These are phyloP conservation scores for Ustilago lituana DNA, from an alignment of 1,284 basidiomycete genomes.

Conservation along the genomic window DNA sequence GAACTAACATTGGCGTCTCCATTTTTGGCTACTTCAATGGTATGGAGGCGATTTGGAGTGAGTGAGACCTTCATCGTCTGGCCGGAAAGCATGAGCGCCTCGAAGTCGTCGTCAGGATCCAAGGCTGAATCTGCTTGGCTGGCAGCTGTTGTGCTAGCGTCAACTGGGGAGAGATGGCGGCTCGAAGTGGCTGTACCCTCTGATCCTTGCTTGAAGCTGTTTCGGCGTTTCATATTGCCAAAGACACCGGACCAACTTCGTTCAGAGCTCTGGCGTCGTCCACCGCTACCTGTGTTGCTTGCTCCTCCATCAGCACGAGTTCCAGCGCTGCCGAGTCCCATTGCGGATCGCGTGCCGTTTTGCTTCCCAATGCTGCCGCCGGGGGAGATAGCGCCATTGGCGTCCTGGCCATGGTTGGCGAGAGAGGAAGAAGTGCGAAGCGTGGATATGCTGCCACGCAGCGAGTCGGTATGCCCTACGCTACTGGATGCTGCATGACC, in stretches of 20 bases:
- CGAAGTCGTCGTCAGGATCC: constrained; percentile 56
- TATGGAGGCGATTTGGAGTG: constrained; percentile 73
- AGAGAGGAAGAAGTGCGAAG: constrained; percentile 23
- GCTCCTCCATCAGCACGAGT: not conserved
- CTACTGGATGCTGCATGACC: constrained; percentile 33
- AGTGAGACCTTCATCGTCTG: constrained; percentile 77
- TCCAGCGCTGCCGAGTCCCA: constrained; percentile 1
- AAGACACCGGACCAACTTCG: constrained; percentile 51
- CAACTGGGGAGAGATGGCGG: constrained; percentile 7
- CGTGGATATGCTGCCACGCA: constrained; percentile 25
- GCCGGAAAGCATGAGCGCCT: constrained; percentile 55
- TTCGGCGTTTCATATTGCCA: constrained; percentile 47
- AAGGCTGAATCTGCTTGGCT: constrained; percentile 14
- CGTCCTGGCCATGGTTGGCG: constrained; percentile 14
- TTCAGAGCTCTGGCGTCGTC: constrained; percentile 40
- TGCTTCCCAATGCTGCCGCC: constrained; percentile 9
- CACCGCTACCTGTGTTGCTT: constrained; percentile 14
- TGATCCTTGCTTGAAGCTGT: constrained; percentile 53
- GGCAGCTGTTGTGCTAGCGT: not conserved
- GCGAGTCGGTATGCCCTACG: constrained; percentile 16
- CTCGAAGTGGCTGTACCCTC: constrained; percentile 24
- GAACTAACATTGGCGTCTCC: constrained; percentile 11
- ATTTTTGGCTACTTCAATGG: constrained; percentile 55
- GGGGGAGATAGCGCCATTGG: not conserved
- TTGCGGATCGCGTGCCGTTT: not conserved